Percentiles rank a stretch among this genome's conserved stretches.
Conservation (phyloP, 2,329 filamentous ascomycete species). For the Alternaria angustiovoidea region DNA sequence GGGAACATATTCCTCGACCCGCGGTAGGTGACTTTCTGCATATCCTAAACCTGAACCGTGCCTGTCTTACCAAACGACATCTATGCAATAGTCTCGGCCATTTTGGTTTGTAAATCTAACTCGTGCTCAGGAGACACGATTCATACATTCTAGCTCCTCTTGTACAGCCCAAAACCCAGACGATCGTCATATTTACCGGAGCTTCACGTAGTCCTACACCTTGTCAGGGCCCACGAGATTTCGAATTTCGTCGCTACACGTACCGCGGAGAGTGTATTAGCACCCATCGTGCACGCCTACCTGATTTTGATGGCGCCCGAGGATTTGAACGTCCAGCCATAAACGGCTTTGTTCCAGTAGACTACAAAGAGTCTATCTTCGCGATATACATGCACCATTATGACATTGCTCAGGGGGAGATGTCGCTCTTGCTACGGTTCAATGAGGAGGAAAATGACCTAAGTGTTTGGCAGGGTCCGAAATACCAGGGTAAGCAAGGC, state of each 20-base stretch:
- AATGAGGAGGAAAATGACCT: slow-evolving; percentile 22
- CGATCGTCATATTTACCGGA: slow-evolving; percentile 19
- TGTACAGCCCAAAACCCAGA: slow-evolving; percentile 22
- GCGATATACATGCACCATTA: neutral
- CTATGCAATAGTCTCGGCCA: neutral
- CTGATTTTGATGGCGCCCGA: neutral
- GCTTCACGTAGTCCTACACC: neutral
- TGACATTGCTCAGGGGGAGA: neutral
- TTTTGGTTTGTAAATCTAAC: slow-evolving; percentile 8
- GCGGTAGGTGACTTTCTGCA: neutral
- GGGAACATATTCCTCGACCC: neutral
- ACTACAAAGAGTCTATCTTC: slow-evolving; percentile 6
- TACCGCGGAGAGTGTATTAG: slow-evolving; percentile 19
- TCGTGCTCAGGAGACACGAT: neutral
- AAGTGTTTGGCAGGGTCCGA: slow-evolving; percentile 1
- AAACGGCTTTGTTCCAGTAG: slow-evolving; percentile 10
- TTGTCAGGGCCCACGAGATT: neutral
- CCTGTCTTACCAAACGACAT: neutral
- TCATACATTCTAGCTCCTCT: slow-evolving; percentile 10
- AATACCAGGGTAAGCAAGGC: neutral
- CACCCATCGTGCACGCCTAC: neutral
- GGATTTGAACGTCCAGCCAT: neutral
- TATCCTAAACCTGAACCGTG: neutral
- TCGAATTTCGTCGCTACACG: slow-evolving; percentile 19
- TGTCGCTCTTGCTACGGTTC: slow-evolving; percentile 15